Percentiles rank a stretch among this genome's conserved stretches.
Evolutionary conservation across 179 eudicot genomes (phyloP).

Genomic region (Carnegiea gigantea): DNA sequence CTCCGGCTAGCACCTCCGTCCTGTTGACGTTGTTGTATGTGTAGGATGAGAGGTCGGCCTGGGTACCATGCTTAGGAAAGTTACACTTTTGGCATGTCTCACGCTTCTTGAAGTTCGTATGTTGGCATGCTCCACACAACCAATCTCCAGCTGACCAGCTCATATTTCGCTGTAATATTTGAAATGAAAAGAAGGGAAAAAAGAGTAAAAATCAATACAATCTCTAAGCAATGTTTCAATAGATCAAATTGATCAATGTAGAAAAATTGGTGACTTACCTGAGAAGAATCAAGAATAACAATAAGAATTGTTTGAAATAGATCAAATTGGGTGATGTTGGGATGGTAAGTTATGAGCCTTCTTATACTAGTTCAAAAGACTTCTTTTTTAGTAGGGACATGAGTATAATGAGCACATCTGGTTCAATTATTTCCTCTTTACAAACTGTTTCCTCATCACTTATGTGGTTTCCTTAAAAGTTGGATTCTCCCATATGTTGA

Average conservation of each 20-base stretch:
- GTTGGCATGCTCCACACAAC: conserved; percentile 87
- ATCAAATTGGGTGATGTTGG: conserved; percentile 15
- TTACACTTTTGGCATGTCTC: conserved; percentile 81
- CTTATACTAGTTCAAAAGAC: conserved; percentile 24
- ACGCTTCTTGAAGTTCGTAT: conserved; percentile 84
- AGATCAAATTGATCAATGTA: too few relatives aligned
- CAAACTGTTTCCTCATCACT: neutral
- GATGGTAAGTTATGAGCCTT: conserved; percentile 19
- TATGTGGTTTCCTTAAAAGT: conserved; percentile 24
- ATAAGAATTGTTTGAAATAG: neutral
- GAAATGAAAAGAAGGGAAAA: neutral
- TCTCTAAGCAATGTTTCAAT: too few relatives aligned
- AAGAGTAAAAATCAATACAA: too few relatives aligned
- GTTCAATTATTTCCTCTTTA: neutral
- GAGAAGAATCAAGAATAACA: neutral
- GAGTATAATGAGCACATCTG: conserved; percentile 31
- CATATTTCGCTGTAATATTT: conserved; percentile 32
- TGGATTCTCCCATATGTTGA: conserved; percentile 25
- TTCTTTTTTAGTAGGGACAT: conserved; percentile 20
- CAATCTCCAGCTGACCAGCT: conserved; percentile 90
- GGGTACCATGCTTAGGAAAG: conserved; percentile 51
- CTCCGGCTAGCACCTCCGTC: conserved; percentile 73
- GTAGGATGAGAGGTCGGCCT: conserved; percentile 43
- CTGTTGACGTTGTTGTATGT: conserved; percentile 30
- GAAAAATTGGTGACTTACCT: neutral